Percentiles rank a stretch among this genome's conserved stretches.
These are phyloP conservation scores for Bifiguratus adelaidae DNA, from an alignment of 192 early-diverging fungal species.

Conservation along the genomic window DNA sequence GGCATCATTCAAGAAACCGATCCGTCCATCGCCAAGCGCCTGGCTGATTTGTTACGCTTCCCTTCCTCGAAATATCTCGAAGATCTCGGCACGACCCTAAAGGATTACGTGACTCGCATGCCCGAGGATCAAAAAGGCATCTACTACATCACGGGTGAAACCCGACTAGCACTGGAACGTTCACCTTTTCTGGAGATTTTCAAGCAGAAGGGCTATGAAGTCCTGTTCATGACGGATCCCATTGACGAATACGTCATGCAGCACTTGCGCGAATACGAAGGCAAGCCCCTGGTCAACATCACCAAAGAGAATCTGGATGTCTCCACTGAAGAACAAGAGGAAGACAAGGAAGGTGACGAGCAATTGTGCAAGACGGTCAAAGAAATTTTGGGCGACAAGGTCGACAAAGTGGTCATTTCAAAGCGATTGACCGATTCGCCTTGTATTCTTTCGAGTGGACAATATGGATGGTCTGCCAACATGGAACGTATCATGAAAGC, in stretches of 20 bases:
- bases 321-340: conserved; percentile 97
- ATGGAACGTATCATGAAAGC: conserved; percentile 99
- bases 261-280: conserved; percentile 98
- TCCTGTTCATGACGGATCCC: conserved; percentile 97
- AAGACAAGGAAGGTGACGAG: conserved; percentile 88
- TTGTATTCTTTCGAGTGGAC: conserved; percentile 96
- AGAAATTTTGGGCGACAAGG: conserved; percentile 98
- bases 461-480: conserved; percentile 99
- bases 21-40: conserved; percentile 80
- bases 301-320: conserved; percentile 99
- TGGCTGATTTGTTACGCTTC: conserved; percentile 95
- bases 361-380: conserved; percentile 87
- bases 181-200: conserved; percentile 97
- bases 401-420: conserved; percentile 79
- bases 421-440: conserved; percentile 96
- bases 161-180: conserved; percentile 85
- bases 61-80: conserved; percentile 98
- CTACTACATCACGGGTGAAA: conserved; percentile 99
- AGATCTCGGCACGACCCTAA: conserved; percentile 87
- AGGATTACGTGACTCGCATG: conserved; percentile 99
- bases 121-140: conserved; percentile 99
- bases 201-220: conserved; percentile 99
- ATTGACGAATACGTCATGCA: conserved; percentile 99
- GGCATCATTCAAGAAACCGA: conserved; percentile 97
- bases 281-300: conserved; percentile 95